A percentile compares a stretch with the other conserved stretches of the same genome.
phyloP scores from a whole-genome alignment of 148 eudicot genomes.

The Chenopodium quinoa region DNA sequence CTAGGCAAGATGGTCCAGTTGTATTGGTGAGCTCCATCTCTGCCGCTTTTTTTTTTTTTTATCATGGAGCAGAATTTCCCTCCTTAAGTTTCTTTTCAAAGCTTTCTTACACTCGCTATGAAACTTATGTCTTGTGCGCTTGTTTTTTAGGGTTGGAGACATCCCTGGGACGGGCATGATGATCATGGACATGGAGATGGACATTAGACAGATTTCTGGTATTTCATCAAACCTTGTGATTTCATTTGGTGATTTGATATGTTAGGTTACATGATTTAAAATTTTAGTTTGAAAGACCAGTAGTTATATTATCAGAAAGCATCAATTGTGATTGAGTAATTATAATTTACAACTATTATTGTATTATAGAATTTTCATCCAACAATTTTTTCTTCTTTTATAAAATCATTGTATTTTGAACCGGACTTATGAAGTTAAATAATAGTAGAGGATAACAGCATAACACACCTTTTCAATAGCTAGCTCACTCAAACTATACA shows the following conservation, averaged over 20 bases:
- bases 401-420: no score
- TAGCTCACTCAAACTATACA: not conserved
- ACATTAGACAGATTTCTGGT: conserved; percentile 39
- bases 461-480: not conserved
- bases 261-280: not conserved
- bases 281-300: not conserved
- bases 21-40: conserved; percentile 66
- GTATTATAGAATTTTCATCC: not conserved
- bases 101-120: not conserved
- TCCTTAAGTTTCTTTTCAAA: not conserved
- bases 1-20: conserved; percentile 96
- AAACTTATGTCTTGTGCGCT: conserved; percentile 9
- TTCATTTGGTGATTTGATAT: not conserved
- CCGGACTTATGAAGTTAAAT: no score
- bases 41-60: not conserved
- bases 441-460: no score
- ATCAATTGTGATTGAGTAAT: not conserved
- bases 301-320: not conserved
- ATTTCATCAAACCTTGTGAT: not conserved
- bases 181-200: conserved; percentile 53
- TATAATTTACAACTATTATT: not conserved
- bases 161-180: conserved; percentile 97
- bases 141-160: conserved; percentile 80
- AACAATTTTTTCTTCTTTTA: not conserved
- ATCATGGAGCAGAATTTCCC: not conserved